Evolutionary conservation across 1,284 basidiomycete species (phyloP), one percentile per base, ranked within the genome.

Genomic region (Cryptococcus floricola): DNA sequence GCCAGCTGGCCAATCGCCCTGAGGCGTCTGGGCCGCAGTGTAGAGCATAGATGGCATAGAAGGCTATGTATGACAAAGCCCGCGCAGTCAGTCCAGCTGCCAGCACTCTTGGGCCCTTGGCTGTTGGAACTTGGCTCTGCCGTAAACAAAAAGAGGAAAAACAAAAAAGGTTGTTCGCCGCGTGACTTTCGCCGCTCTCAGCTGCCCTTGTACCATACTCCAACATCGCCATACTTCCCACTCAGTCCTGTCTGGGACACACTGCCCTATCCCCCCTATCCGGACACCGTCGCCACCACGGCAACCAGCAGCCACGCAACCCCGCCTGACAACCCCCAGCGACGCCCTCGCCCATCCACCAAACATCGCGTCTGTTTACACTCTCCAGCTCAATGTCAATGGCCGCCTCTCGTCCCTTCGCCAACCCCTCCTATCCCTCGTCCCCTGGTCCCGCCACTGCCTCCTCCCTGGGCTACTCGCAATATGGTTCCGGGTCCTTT

Each of bases 401-500:
- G 58, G 48, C 63, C 34, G 48, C 60, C 13, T 42, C 54, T 27
- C 48, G 68, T 44, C 57, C 67, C 14, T 68, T 60, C 43, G 60
- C 53, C 12, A 50, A 39, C 14, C 60, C 58, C 5, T 50, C 54
- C 18, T 61, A 64, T 47, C 62, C 68, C 37, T 28, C 59, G 34
- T 65, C 67, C 12, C 64, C 66, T 1, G 57, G 65, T 14, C 65
- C 63, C 8, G 66, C 67, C 1, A 69, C 69, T 13, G 64, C 65
- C 18, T 71, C 69, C 25, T 71, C 69, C 3, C 46, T 68, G 13
- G 62, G 61, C 41, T 71, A 71, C 55, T 64, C 64, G 14, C 64
- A 66, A 53, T 71, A 71, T 54, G 67, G 63, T 31, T 59, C 63
- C 13, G 53, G 58, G 31, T 61, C 68, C 12, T 67, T 62, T 43